phyloP scores from a whole-genome alignment of 2,329 filamentous ascomycete species.

The Aureobasidium subglaciale region DNA sequence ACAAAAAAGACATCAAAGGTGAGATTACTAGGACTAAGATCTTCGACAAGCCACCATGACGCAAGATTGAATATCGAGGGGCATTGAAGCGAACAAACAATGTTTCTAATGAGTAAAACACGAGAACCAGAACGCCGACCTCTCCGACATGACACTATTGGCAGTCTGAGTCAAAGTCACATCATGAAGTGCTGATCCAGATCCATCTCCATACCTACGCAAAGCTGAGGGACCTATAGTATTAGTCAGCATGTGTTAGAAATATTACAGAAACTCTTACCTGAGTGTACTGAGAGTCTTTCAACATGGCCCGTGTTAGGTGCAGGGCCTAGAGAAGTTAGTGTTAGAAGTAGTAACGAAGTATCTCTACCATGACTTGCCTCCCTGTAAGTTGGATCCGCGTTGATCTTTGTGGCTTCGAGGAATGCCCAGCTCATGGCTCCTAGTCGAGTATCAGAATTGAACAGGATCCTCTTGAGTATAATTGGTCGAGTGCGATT shows the following conservation, averaged over 20 bases:
- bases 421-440: constrained; percentile 45
- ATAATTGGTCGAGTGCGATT: too few species aligned
- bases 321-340: constrained; percentile 31
- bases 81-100: too few species aligned
- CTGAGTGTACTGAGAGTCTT: constrained; percentile 25
- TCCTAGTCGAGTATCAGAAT: constrained; percentile 14
- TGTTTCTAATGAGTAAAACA: too few species aligned
- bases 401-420: constrained; percentile 34
- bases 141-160: too few species aligned
- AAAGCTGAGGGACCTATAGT: constrained; percentile 38
- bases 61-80: too few species aligned
- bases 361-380: constrained; percentile 28
- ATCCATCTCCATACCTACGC: constrained; percentile 36
- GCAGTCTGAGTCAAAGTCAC: not conserved
- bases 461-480: not conserved
- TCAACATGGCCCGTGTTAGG: constrained; percentile 22
- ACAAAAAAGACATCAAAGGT: too few species aligned
- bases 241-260: not conserved
- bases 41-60: too few species aligned
- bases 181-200: constrained; percentile 25
- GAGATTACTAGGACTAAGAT: too few species aligned
- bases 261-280: not conserved
- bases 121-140: too few species aligned
- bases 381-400: constrained; percentile 34
- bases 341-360: constrained; percentile 22